These are phyloP conservation scores for Holtermannia corniformis DNA, from an alignment of 768 basidiomycete species.

Conservation along the genomic window DNA sequence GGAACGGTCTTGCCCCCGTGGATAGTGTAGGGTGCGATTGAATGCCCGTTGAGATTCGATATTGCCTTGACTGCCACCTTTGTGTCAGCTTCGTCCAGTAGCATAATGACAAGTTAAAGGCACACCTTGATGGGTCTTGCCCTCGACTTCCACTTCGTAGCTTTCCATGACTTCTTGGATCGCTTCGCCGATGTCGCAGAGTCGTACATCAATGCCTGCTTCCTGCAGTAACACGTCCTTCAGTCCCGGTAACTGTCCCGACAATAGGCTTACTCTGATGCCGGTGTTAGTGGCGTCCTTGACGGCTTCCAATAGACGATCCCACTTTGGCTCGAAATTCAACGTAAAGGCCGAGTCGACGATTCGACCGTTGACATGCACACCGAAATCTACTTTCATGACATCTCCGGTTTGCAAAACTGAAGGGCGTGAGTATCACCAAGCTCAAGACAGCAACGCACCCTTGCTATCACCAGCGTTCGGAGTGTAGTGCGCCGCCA, in stretches of 20 bases:
- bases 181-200: constrained; percentile 80
- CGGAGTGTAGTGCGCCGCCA: constrained; percentile 93
- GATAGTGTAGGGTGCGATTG: constrained; percentile 79
- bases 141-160: constrained; percentile 88
- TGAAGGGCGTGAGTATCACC: constrained; percentile 34
- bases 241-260: background rate
- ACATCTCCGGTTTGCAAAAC: constrained; percentile 77
- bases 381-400: constrained; percentile 93
- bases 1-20: constrained; percentile 85
- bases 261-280: constrained; percentile 53
- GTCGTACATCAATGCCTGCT: constrained; percentile 88
- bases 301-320: constrained; percentile 79
- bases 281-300: constrained; percentile 91
- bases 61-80: constrained; percentile 71
- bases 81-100: background rate
- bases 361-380: constrained; percentile 94
- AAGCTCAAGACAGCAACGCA: constrained; percentile 41
- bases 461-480: constrained; percentile 82
- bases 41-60: constrained; percentile 86
- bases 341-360: constrained; percentile 93
- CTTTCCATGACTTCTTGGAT: constrained; percentile 99
- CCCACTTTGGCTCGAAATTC: constrained; percentile 75
- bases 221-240: constrained; percentile 60
- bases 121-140: constrained; percentile 69
- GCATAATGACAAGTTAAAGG: background rate